Evolutionary conservation across 2,329 filamentous ascomycete species (phyloP).

Genomic region (Aureobasidium vineae): DNA sequence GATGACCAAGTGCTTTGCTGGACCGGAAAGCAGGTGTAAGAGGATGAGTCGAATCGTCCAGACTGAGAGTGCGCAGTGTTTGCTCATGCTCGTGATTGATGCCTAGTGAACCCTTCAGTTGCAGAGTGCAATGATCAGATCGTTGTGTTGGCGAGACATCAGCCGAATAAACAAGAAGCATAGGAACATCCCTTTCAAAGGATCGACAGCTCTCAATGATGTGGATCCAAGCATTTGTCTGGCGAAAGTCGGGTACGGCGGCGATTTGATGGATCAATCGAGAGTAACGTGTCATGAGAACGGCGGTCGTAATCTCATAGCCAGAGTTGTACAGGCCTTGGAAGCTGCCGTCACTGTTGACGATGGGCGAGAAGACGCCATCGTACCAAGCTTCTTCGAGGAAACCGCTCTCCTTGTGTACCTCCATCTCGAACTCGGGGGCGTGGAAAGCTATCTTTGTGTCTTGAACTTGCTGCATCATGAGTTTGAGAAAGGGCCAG

Average conservation of each 20-base stretch:
- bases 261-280: not conserved
- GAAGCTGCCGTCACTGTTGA: not conserved
- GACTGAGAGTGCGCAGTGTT: not conserved
- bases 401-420: slow-evolving; percentile 17
- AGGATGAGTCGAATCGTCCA: not conserved
- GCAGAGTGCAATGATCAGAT: not conserved
- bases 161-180: slow-evolving; percentile 9
- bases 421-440: slow-evolving; percentile 18
- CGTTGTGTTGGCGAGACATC: not conserved
- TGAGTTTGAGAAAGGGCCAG: slow-evolving; percentile 4
- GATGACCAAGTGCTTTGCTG: slow-evolving; percentile 4
- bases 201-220: not conserved
- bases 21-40: not conserved
- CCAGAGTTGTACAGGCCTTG: slow-evolving; percentile 11
- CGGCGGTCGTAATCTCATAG: slow-evolving; percentile 5
- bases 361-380: slow-evolving; percentile 14
- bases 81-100: not conserved
- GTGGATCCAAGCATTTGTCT: not conserved
- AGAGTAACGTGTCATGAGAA: not conserved
- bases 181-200: slow-evolving; percentile 11
- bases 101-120: not conserved
- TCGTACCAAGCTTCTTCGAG: slow-evolving; percentile 25
- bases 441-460: not conserved
- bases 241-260: not conserved
- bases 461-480: slow-evolving; percentile 3